phyloP scores from a whole-genome alignment of 2,329 filamentous ascomycete genomes.

The Lasiodiplodia sp. region DNA sequence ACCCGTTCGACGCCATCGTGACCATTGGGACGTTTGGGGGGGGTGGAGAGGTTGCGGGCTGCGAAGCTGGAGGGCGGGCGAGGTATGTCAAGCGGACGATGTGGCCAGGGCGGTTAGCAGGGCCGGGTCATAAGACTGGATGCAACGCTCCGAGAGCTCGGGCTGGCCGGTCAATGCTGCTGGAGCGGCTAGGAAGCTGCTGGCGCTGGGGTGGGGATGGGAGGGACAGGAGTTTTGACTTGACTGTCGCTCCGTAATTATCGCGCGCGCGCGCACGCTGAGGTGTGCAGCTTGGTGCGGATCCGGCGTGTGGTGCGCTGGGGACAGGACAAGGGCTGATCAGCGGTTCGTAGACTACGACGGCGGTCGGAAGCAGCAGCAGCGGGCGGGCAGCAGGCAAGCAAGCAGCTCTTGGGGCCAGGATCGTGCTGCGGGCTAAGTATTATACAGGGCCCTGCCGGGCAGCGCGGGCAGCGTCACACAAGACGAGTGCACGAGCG shows the following conservation, averaged over 20 bases:
- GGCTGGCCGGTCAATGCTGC: constrained; percentile 27
- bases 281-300: constrained; percentile 20
- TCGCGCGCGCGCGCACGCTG: constrained; percentile 20
- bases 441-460: constrained; percentile 1
- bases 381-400: constrained; percentile 5
- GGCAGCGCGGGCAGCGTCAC: constrained; percentile 5
- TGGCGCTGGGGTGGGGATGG: constrained; percentile 24
- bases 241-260: constrained; percentile 25
- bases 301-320: constrained; percentile 18
- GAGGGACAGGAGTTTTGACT: constrained; percentile 21
- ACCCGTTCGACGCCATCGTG: constrained; percentile 55
- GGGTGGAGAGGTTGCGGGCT: constrained; percentile 12
- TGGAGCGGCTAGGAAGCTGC: constrained; percentile 17
- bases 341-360: constrained; percentile 10
- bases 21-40: constrained; percentile 43
- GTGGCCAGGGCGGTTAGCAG: constrained; percentile 29
- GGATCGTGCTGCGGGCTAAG: constrained; percentile 1
- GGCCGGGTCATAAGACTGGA: constrained; percentile 25
- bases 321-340: constrained; percentile 19
- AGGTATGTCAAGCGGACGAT: constrained; percentile 18
- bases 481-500: constrained; percentile 21
- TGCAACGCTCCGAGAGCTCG: constrained; percentile 29
- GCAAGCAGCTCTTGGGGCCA: constrained; percentile 8
- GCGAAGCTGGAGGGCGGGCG: constrained; percentile 16
- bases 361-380: constrained; percentile 1